A percentile compares a stretch with the other conserved stretches of the same genome.
phyloP scores from a whole-genome alignment of 2,329 filamentous ascomycete species.

The Chalara sp. region DNA sequence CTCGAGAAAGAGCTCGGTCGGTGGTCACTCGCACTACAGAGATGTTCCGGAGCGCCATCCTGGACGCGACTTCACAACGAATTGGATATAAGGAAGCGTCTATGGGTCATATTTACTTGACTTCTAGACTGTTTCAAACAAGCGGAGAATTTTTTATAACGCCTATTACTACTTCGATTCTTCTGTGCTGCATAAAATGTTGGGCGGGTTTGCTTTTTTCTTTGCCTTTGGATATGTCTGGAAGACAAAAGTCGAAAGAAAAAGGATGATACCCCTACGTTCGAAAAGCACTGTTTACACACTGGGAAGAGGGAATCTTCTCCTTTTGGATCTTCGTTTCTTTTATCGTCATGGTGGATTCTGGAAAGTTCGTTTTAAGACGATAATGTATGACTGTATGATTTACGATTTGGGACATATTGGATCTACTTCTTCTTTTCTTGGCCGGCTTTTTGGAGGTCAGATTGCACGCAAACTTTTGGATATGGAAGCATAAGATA shows the following conservation, averaged over 20 bases:
- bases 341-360: background rate
- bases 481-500: background rate
- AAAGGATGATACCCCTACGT: background rate
- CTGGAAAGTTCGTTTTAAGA: background rate
- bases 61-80: background rate
- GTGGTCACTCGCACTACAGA: background rate
- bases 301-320: background rate
- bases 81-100: too few relatives aligned
- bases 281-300: background rate
- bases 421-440: background rate
- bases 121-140: background rate
- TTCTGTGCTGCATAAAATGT: background rate
- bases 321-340: background rate
- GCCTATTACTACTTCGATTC: background rate
- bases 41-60: background rate
- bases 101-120: background rate
- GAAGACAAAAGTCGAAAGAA: background rate
- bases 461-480: background rate
- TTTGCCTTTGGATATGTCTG: background rate
- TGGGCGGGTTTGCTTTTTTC: background rate
- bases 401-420: background rate
- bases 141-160: background rate
- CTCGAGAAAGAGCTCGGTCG: background rate
- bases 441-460: background rate
- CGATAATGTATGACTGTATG: slow-evolving; percentile 3